These are phyloP conservation scores for Backusella circina DNA, from an alignment of 192 early-diverging fungal genomes.

Conservation along the genomic window DNA sequence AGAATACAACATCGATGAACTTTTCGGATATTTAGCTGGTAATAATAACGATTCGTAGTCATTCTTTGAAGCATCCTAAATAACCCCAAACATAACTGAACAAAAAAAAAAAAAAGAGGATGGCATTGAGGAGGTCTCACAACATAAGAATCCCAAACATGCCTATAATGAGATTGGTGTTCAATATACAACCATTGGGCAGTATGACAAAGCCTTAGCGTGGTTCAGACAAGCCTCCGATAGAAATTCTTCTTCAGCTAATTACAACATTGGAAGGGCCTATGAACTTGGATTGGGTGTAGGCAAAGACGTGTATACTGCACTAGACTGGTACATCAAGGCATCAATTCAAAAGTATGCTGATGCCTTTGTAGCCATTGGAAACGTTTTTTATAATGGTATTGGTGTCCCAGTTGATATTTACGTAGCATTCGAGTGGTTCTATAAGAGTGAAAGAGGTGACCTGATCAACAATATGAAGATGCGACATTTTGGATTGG, in stretches of 20 bases:
- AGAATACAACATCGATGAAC: background rate
- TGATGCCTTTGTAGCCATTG: background rate
- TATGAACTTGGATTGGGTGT: background rate
- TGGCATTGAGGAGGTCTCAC: background rate
- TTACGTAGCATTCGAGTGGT: background rate
- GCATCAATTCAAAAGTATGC: background rate
- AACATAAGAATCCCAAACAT: background rate
- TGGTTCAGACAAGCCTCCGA: background rate
- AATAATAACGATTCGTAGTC: background rate
- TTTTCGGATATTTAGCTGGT: background rate
- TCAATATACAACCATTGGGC: background rate
- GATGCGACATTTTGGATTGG: background rate
- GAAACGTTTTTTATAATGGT: background rate
- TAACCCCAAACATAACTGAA: background rate
- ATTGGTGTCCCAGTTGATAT: background rate
- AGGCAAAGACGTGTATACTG: background rate
- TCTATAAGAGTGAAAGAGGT: background rate
- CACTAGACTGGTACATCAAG: background rate
- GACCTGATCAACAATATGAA: background rate
- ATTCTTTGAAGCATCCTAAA: too few species aligned
- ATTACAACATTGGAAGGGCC: background rate
- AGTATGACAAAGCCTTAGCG: background rate
- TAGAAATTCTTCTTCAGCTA: background rate
- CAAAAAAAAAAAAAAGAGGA: background rate
- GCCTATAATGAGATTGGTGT: background rate